These are phyloP conservation scores for Diutina pseudorugosa DNA, from an alignment of 1,139 yeast species.

Conservation along the genomic window DNA sequence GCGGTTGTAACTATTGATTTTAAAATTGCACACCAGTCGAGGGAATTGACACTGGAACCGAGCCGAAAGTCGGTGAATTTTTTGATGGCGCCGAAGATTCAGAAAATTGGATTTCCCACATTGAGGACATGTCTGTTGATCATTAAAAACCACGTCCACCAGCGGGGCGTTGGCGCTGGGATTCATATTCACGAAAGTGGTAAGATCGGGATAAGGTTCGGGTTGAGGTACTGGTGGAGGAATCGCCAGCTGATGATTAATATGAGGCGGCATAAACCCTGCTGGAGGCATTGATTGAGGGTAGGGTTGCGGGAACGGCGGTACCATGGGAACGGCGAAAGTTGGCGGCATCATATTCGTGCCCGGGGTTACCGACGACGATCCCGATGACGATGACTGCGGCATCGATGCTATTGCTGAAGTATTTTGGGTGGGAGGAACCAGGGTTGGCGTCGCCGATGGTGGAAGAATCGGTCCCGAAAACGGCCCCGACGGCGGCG, in stretches of 20 bases:
- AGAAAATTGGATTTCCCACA: background rate
- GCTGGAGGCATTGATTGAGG: background rate
- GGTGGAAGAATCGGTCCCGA: background rate
- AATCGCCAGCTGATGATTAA: background rate
- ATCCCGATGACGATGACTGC: background rate
- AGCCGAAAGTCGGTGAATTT: background rate
- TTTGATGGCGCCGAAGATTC: background rate
- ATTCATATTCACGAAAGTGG: slow-evolving; percentile 1
- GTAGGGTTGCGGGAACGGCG: background rate
- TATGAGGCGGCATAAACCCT: background rate
- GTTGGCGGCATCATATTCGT: background rate
- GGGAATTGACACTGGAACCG: background rate
- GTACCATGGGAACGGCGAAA: background rate
- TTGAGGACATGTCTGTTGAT: background rate
- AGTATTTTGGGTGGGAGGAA: too few relatives aligned
- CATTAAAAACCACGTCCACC: slow-evolving; percentile 2
- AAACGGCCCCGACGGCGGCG: background rate
- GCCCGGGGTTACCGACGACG: background rate
- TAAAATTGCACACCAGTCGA: slow-evolving; percentile 1
- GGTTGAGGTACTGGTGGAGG: background rate
- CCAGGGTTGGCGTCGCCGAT: background rate
- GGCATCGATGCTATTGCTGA: background rate
- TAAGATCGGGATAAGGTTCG: background rate
- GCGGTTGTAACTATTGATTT: background rate
- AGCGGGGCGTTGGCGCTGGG: background rate